Base-by-base conservation (phyloP, 1,284 basidiomycete species). In the Pseudomicrostroma phylloplanum region DNA sequence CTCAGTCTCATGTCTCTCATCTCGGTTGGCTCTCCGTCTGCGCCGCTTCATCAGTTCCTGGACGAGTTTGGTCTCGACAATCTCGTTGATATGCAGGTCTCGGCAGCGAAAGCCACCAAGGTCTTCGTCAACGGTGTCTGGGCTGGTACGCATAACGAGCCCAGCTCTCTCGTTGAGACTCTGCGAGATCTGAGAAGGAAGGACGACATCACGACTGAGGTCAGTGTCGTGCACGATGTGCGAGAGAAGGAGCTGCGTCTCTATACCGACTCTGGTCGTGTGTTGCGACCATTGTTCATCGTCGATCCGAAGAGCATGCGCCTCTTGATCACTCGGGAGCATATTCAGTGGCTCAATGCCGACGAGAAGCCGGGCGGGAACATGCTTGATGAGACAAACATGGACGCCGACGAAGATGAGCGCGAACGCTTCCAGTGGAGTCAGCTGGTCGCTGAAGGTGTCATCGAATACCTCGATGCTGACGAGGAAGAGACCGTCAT, bases 111-210 rank as follows among this genome's bases (percentile, higher is more conserved):
- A 59, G 71, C 76, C 12, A 97, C 94, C 41, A 98, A 98, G 81
- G 91, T 99, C 43, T 98, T 99, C 80, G 91, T 99, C 67, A 99
- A 99, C 74, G 96, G 96, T 77, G 92, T 97, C 11, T 98, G 96
- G 96, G 92, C 96, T 85, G 96, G 96, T 69, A 91, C 97, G n/a
- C 93, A 97, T 81, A 89, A 92, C 63, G 90, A 97, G 72, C 91
- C 94, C 17, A 88, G 88, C 55, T 89, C 91, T 71, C 84, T 99
- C 59, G 91, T 97, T 67, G 89, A 89, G 77, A 96, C 93, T 23
- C 86, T 99, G 77, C 89, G 93, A 79, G 89, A 90, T 73, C 85
- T 98, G 68, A 86, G 96, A 67, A 84, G 96, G 70, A 92, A 91
- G 79, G 92, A 96, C 70, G 93, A 97, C 80, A 93, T 99, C 79